phyloP scores from a whole-genome alignment of 2,329 filamentous ascomycete genomes.

The Colletotrichum sp. region DNA sequence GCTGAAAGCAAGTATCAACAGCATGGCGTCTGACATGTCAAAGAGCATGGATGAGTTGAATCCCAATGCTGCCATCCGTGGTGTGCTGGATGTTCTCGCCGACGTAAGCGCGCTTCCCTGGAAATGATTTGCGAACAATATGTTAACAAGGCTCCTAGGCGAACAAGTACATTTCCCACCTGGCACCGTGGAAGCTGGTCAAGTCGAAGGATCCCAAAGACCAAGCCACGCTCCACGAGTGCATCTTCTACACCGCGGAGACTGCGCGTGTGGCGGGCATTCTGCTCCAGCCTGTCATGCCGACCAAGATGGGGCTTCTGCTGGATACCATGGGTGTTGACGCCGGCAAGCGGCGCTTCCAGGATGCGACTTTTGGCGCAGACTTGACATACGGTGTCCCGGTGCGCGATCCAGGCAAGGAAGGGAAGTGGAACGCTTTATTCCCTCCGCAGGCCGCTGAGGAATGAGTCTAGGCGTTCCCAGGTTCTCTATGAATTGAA shows the following conservation, averaged over 20 bases:
- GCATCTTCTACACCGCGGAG: conserved; percentile 76
- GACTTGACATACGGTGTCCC: conserved; percentile 73
- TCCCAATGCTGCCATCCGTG: conserved; percentile 67
- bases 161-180: conserved; percentile 58
- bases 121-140: not conserved
- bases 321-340: conserved; percentile 81
- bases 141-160: conserved; percentile 32
- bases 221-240: conserved; percentile 53
- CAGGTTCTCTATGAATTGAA: not conserved
- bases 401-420: not conserved
- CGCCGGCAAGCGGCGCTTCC: conserved; percentile 63
- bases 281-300: conserved; percentile 90
- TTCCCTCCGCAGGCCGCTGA: conserved; percentile 11
- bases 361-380: conserved; percentile 63
- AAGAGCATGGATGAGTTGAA: conserved; percentile 67
- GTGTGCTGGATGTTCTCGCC: conserved; percentile 66
- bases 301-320: conserved; percentile 72
- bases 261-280: conserved; percentile 81
- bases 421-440: not conserved
- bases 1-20: conserved; percentile 27
- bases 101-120: conserved; percentile 47
- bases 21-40: conserved; percentile 35
- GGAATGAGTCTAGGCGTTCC: not conserved
- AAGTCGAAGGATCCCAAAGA: conserved; percentile 39
- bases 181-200: conserved; percentile 71